Percentiles rank a stretch among this genome's conserved stretches.
Evolutionary conservation across 225 moss, liverwort and hornwort genomes (phyloP).

Genomic region (Takakia lepidozioides): DNA sequence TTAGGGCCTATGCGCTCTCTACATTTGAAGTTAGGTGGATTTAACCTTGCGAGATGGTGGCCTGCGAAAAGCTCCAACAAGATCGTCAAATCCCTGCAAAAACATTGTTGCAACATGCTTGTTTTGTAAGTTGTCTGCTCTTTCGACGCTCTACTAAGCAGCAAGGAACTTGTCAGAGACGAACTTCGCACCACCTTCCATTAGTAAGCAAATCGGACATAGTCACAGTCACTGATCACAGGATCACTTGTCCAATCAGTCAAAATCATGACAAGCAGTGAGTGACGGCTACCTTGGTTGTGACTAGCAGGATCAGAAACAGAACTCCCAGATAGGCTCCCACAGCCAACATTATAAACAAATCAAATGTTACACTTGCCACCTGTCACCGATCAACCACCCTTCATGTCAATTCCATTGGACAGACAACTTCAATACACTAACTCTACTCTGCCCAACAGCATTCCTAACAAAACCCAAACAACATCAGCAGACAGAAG

Average conservation of each 20-base stretch:
- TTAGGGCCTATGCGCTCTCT: too few relatives aligned
- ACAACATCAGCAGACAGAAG: too few relatives aligned
- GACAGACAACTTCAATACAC: too few relatives aligned
- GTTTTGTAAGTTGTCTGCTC: neutral
- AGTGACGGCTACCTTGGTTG: slow-evolving; percentile 66
- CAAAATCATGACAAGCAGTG: neutral
- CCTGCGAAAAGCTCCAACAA: slow-evolving; percentile 72
- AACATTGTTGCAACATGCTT: neutral
- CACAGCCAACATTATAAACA: slow-evolving; percentile 77
- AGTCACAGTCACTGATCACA: too few relatives aligned
- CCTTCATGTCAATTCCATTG: too few relatives aligned
- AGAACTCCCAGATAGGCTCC: slow-evolving; percentile 71
- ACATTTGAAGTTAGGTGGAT: slow-evolving; percentile 29
- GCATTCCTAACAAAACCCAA: too few relatives aligned
- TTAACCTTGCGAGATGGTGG: slow-evolving; percentile 82
- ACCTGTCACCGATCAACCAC: slow-evolving; percentile 57
- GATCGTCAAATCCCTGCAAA: slow-evolving; percentile 84
- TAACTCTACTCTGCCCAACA: too few relatives aligned
- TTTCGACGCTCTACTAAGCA: neutral
- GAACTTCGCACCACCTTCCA: too few relatives aligned
- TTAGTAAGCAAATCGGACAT: too few relatives aligned
- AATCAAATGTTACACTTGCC: slow-evolving; percentile 97
- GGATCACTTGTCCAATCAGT: neutral
- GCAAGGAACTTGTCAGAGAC: too few relatives aligned
- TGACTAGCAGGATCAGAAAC: slow-evolving; percentile 71